phyloP scores from a whole-genome alignment of 2,329 filamentous ascomycete genomes.

The Magnaporthales sp. region DNA sequence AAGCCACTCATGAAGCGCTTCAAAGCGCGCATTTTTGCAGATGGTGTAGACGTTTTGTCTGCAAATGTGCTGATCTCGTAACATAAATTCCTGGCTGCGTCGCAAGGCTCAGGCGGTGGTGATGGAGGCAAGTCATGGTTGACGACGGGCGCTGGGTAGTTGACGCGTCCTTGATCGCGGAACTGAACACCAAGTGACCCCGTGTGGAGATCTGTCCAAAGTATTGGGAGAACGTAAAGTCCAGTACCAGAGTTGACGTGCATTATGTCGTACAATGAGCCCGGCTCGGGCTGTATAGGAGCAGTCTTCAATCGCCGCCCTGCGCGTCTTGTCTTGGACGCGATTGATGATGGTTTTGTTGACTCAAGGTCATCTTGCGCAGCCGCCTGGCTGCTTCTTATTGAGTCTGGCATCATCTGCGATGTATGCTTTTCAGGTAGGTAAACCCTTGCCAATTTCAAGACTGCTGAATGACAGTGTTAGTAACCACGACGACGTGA shows the following conservation, averaged over 20 bases:
- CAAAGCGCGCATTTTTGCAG: slow-evolving; percentile 29
- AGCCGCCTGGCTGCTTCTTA: background rate
- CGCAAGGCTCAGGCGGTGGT: slow-evolving; percentile 23
- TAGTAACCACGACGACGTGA: background rate
- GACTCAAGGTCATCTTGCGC: background rate
- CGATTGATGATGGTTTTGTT: background rate
- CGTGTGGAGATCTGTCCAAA: slow-evolving; percentile 46
- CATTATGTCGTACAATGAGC: slow-evolving; percentile 44
- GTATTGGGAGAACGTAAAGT: slow-evolving; percentile 43
- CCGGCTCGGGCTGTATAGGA: slow-evolving; percentile 31
- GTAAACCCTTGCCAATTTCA: background rate
- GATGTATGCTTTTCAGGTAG: background rate
- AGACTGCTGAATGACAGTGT: background rate
- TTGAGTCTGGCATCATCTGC: background rate
- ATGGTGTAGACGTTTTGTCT: slow-evolving; percentile 23
- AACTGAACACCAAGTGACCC: slow-evolving; percentile 1
- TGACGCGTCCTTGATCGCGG: background rate
- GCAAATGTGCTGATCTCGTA: slow-evolving; percentile 28
- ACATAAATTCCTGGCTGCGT: slow-evolving; percentile 31
- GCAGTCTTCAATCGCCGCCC: slow-evolving; percentile 13
- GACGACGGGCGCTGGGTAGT: background rate
- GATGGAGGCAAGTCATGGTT: slow-evolving; percentile 3
- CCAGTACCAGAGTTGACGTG: slow-evolving; percentile 35
- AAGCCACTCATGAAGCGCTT: slow-evolving; percentile 34
- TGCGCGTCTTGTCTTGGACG: background rate